Conservation (phyloP, 768 basidiomycete genomes). For the Cytidiella melzeri region DNA sequence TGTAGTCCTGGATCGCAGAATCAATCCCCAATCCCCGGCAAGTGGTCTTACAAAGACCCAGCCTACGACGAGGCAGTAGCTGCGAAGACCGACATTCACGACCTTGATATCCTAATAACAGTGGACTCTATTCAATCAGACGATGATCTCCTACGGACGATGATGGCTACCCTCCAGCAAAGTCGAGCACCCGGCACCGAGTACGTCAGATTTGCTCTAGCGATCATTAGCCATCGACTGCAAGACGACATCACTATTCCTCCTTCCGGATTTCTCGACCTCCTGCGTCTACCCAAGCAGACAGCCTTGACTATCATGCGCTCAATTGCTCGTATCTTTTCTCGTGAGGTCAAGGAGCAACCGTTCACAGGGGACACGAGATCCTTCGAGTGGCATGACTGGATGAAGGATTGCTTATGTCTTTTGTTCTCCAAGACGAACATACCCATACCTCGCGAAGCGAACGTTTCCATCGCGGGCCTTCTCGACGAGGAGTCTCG, state of each 20-base stretch:
- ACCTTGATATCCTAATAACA: background rate
- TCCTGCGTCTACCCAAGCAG: background rate
- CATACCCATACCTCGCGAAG: background rate
- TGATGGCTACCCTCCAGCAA: background rate
- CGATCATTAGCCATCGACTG: background rate
- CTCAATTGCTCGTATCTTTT: background rate
- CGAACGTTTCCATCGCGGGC: background rate
- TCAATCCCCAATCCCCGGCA: too few relatives aligned
- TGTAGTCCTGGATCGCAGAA: too few relatives aligned
- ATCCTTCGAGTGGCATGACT: background rate
- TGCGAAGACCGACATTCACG: background rate
- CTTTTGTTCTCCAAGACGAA: background rate
- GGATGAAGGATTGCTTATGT: background rate
- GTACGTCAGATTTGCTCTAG: background rate
- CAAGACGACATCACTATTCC: background rate
- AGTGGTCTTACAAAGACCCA: background rate
- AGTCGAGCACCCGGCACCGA: background rate
- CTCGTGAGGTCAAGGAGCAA: background rate
- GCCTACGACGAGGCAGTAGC: background rate
- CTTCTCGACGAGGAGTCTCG: background rate
- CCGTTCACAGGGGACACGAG: background rate
- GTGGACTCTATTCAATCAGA: background rate
- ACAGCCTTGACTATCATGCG: background rate
- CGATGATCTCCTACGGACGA: background rate
- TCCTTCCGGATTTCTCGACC: background rate